Percentiles rank a stretch among this genome's conserved stretches.
Conservation (phyloP, 2,329 filamentous ascomycete genomes). For the Colletotrichum sp. region DNA sequence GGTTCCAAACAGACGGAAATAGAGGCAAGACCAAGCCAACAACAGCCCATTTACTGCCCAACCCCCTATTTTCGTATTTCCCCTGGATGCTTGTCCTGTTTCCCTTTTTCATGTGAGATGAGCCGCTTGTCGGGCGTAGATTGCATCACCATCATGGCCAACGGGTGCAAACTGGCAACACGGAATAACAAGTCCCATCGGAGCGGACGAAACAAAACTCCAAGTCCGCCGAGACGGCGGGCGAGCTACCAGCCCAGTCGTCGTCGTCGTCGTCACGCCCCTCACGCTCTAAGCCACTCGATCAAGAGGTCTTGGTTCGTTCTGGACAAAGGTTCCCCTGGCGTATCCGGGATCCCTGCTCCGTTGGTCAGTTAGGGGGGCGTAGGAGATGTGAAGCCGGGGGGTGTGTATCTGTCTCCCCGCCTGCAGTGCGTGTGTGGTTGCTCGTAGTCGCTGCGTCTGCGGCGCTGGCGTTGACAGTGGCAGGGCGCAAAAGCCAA, state of each 20-base stretch:
- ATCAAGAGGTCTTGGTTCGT: background rate
- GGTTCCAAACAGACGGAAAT: background rate
- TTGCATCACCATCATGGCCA: background rate
- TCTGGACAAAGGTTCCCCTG: constrained; percentile 15
- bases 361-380: background rate
- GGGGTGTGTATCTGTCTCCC: background rate
- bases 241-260: background rate
- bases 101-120: background rate
- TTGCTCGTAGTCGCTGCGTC: background rate
- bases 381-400: background rate
- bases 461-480: background rate
- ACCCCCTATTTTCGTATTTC: background rate
- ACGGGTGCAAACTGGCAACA: background rate
- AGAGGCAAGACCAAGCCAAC: background rate
- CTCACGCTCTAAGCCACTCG: constrained; percentile 14
- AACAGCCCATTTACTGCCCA: background rate
- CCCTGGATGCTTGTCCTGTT: background rate
- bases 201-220: constrained; percentile 6
- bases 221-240: constrained; percentile 17
- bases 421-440: background rate
- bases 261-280: constrained; percentile 11
- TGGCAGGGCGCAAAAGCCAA: constrained; percentile 11
- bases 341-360: constrained; percentile 7
- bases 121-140: background rate
- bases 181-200: background rate